Evolutionary conservation across 2,329 filamentous ascomycete species (phyloP), one percentile per base, ranked within the genome.

Genomic region (Colletotrichum liriopes): DNA sequence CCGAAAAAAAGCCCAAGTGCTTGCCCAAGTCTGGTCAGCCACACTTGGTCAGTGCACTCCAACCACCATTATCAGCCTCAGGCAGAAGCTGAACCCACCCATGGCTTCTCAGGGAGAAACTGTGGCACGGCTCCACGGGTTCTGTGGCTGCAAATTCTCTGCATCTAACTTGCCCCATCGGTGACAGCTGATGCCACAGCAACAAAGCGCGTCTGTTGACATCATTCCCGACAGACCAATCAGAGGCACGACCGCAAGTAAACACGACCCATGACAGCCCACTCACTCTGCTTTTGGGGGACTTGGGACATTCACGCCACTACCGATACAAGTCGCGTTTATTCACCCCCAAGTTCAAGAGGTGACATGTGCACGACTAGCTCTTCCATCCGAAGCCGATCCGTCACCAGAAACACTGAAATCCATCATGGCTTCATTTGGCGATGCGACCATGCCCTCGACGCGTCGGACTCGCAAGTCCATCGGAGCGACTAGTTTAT

Each of bases 391-490:
- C 56, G 67, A 71, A 62, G 67, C 49, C 47, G 49, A 20, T 35
- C 47, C 35, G 59, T 35, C 47, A 52, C 37, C 56, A 26, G 18
- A 39, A 26, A 67, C 35, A 45, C 26, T 6, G 26, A 47, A 14
- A 61, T 45, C 51, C 76, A 76, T 68, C 11, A 87, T 86, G 83
- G 79, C 84, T 70, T 76, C 79, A 29, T 78, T 79, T 62, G 77
- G 81, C 66, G 86, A 88, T 75, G 77, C 81, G 58, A 89, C 89
- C n/a, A 75, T 90, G 69, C 88, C 89, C 52, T 82, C 88, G 51
- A 87, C 86, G 75, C 86, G 90, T 76, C 86, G 89, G 65, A 82
- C 89, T 77, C 90, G 93, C 79, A 94, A 93, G 80, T 95, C 93
- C n/a, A 90, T 94, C 72, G 92, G 91, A 23, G 73, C 64, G 32